Evolutionary conservation across 257 asterid species (phyloP).

Genomic region (Catharanthus roseus): DNA sequence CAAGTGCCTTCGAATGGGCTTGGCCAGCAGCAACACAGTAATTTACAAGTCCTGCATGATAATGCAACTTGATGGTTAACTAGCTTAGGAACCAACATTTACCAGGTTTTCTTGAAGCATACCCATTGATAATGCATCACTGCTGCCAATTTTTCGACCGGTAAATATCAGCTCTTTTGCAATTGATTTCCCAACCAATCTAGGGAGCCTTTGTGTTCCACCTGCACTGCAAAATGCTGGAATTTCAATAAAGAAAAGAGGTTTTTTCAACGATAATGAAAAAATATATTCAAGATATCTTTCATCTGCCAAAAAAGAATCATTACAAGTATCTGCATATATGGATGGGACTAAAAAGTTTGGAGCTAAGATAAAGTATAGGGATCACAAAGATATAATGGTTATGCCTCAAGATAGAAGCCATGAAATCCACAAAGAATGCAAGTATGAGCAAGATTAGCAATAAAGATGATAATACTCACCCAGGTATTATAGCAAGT

Average conservation of each 20-base stretch:
- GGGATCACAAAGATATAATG: not conserved
- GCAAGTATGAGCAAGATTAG: not conserved
- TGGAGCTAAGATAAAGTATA: not conserved
- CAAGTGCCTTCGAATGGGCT: conserved; percentile 78
- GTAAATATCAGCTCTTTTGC: conserved; percentile 79
- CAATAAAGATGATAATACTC: conserved; percentile 15
- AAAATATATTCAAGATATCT: conserved; percentile 8
- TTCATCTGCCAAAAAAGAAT: not conserved
- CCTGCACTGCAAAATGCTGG: conserved; percentile 68
- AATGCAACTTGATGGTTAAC: conserved; percentile 7
- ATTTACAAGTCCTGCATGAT: conserved; percentile 73
- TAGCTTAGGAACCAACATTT: not conserved
- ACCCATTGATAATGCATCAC: conserved; percentile 33
- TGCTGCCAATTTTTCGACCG: conserved; percentile 30
- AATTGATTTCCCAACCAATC: conserved; percentile 76
- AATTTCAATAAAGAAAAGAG: conserved; percentile 12
- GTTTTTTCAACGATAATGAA: not conserved
- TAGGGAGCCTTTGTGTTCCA: conserved; percentile 93
- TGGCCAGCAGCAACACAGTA: conserved; percentile 76
- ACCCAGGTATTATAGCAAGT: conserved; percentile 97
- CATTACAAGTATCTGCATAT: not conserved
- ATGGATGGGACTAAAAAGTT: too few relatives aligned
- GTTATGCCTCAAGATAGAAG: not conserved
- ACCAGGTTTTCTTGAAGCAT: conserved; percentile 2
- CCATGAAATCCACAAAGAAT: not conserved